Percentiles rank a stretch among this genome's conserved stretches.
Evolutionary conservation across 805 yeast species (phyloP).

Genomic region (Grigorovia jiainica): DNA sequence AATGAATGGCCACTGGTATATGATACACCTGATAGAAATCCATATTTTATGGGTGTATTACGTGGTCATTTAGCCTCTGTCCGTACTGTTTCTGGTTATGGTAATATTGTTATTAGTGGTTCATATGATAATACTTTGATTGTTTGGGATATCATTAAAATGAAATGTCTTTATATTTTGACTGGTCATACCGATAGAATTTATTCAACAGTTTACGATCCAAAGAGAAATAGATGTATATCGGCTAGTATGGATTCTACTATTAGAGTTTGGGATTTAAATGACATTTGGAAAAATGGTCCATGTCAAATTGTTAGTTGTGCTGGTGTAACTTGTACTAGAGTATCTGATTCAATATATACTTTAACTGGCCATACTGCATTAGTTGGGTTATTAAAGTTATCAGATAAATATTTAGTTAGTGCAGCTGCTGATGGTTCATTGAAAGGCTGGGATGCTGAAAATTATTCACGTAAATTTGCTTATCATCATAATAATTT

Average conservation of each 20-base stretch:
- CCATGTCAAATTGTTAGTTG: slow-evolving; percentile 16
- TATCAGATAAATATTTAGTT: slow-evolving; percentile 67
- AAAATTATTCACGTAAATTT: slow-evolving; percentile 52
- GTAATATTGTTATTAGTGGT: slow-evolving; percentile 76
- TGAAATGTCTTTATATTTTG: slow-evolving; percentile 61
- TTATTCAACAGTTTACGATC: slow-evolving; percentile 80
- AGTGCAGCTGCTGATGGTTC: slow-evolving; percentile 96
- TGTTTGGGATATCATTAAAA: slow-evolving; percentile 81
- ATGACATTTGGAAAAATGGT: slow-evolving; percentile 51
- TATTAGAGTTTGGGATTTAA: slow-evolving; percentile 83
- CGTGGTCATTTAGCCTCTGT: slow-evolving; percentile 75
- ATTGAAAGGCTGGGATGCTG: slow-evolving; percentile 87
- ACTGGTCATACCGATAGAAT: slow-evolving; percentile 82
- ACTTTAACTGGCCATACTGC: slow-evolving; percentile 83
- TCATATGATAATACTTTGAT: slow-evolving; percentile 85
- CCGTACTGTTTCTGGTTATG: slow-evolving; percentile 79
- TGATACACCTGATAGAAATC: slow-evolving; percentile 34
- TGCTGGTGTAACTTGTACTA: slow-evolving; percentile 19
- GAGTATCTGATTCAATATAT: slow-evolving; percentile 33
- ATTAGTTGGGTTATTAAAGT: slow-evolving; percentile 76
- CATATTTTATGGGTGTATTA: slow-evolving; percentile 58
- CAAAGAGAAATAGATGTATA: slow-evolving; percentile 65
- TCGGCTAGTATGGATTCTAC: slow-evolving; percentile 89
- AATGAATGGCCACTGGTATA: slow-evolving; percentile 37
- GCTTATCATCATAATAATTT: slow-evolving; percentile 70